phyloP scores from a whole-genome alignment of 2,329 filamentous ascomycete species.

The Paracamarosporium sp. region DNA sequence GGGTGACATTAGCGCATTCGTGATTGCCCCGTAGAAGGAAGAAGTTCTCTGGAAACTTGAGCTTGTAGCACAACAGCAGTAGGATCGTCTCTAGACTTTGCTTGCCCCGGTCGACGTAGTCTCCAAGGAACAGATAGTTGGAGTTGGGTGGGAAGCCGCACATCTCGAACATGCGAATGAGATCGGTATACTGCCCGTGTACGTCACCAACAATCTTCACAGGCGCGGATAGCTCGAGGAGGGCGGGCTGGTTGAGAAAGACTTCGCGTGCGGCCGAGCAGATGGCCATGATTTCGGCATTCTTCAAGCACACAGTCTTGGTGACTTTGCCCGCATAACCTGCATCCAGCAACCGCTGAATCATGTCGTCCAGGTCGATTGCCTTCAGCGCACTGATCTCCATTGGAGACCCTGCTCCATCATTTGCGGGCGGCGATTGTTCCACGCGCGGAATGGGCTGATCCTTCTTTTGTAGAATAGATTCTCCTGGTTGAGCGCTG shows the following conservation, averaged over 20 bases:
- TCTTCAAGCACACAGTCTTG: conserved; percentile 96
- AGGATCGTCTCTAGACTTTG: conserved; percentile 95
- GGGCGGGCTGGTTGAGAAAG: conserved; percentile 87
- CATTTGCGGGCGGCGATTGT: conserved; percentile 55
- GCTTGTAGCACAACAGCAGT: conserved; percentile 91
- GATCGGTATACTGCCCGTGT: conserved; percentile 93
- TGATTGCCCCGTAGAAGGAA: conserved; percentile 94
- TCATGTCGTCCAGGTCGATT: conserved; percentile 96
- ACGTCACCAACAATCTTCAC: conserved; percentile 99
- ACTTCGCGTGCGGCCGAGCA: conserved; percentile 88
- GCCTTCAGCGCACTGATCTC: conserved; percentile 91
- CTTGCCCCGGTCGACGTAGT: conserved; percentile 97
- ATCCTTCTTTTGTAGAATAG: conserved; percentile 85
- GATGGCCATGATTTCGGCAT: conserved; percentile 94
- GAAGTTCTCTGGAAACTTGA: conserved; percentile 97
- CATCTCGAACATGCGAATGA: conserved; percentile 98
- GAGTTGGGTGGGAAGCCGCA: conserved; percentile 91
- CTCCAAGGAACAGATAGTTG: conserved; percentile 93
- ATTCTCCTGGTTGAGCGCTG: conserved; percentile 78
- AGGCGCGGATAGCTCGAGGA: conserved; percentile 89
- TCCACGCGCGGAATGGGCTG: conserved; percentile 70
- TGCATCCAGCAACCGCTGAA: conserved; percentile 90
- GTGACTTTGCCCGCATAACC: conserved; percentile 97
- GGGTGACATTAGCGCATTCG: conserved; percentile 94
- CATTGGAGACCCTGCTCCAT: conserved; percentile 65